A percentile compares a stretch with the other conserved stretches of the same genome.
Conservation (phyloP, 1,284 basidiomycete genomes). For the Irpex sp. region DNA sequence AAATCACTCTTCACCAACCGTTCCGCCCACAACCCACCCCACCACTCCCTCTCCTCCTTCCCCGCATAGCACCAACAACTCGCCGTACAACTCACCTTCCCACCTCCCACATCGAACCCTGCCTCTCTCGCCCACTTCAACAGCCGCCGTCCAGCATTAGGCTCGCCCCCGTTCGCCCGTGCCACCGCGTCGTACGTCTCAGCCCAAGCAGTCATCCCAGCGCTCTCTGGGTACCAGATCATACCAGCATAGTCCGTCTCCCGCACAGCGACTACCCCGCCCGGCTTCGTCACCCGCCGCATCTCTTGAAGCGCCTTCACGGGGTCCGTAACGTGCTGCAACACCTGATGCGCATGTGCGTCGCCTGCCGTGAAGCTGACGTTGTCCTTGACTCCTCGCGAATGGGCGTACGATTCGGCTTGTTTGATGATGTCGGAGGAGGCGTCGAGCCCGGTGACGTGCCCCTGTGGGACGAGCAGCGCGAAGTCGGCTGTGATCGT, state of each 20-base stretch:
- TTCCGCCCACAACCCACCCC: constrained; percentile 30
- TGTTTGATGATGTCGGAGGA: constrained; percentile 23
- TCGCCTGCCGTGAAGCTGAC: constrained; percentile 30
- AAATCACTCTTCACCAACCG: constrained; percentile 27
- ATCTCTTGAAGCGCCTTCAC: constrained; percentile 35
- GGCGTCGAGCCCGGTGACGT: constrained; percentile 36
- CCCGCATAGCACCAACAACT: constrained; percentile 31
- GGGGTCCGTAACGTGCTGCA: constrained; percentile 38
- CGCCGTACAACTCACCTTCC: constrained; percentile 21
- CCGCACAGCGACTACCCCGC: constrained; percentile 37
- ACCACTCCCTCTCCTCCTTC: constrained; percentile 30
- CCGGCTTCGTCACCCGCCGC: constrained; percentile 35
- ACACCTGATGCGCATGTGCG: constrained; percentile 36
- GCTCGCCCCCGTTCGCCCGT: constrained; percentile 25
- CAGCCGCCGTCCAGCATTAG: constrained; percentile 24
- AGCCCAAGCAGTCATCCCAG: constrained; percentile 21
- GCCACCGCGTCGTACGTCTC: constrained; percentile 22
- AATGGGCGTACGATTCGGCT: constrained; percentile 25
- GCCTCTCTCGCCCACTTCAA: constrained; percentile 27
- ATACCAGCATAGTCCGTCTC: constrained; percentile 28
- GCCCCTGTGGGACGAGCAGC: constrained; percentile 34
- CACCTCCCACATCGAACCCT: constrained; percentile 19
- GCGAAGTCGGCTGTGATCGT: constrained; percentile 40
- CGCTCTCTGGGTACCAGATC: constrained; percentile 29
- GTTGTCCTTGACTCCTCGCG: constrained; percentile 24